Percentiles rank a stretch among this genome's conserved stretches.
These are phyloP conservation scores for Trichoderma simmonsii DNA, from an alignment of 2,329 filamentous ascomycete genomes.

Conservation along the genomic window DNA sequence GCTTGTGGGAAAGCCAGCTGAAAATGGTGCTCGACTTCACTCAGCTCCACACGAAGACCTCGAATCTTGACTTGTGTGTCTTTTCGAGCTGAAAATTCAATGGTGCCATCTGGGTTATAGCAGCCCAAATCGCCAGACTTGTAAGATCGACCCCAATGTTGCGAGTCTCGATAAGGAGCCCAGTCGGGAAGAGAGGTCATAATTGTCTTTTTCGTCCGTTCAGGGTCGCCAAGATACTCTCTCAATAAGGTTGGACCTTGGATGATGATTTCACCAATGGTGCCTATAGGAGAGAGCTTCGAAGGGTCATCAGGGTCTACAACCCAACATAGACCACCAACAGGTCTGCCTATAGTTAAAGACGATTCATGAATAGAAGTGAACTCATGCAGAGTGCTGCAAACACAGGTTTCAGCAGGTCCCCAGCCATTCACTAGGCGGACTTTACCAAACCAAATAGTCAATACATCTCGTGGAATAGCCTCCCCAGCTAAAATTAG, in stretches of 20 bases:
- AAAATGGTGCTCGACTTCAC: slow-evolving; percentile 10
- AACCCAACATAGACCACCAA: slow-evolving; percentile 17
- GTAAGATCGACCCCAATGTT: neutral
- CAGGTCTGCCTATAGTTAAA: neutral
- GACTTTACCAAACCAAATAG: slow-evolving; percentile 1
- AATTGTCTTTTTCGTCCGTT: neutral
- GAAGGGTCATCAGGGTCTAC: slow-evolving; percentile 1
- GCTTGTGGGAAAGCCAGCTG: neutral
- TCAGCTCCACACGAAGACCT: slow-evolving; percentile 5
- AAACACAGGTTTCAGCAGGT: slow-evolving; percentile 6
- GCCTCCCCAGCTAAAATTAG: slow-evolving; percentile 3
- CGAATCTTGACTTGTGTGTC: slow-evolving; percentile 11
- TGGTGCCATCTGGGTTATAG: slow-evolving; percentile 9
- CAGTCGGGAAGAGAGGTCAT: slow-evolving; percentile 10
- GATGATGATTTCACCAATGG: slow-evolving; percentile 9
- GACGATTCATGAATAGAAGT: neutral
- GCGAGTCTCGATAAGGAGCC: neutral
- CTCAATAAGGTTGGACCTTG: slow-evolving; percentile 3
- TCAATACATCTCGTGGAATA: neutral
- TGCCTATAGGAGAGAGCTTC: slow-evolving; percentile 4
- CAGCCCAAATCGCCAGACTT: slow-evolving; percentile 1
- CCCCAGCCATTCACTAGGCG: slow-evolving; percentile 5
- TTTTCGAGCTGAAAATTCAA: slow-evolving; percentile 3
- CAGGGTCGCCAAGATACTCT: neutral
- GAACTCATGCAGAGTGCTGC: slow-evolving; percentile 10